Base-by-base conservation (phyloP, 1,284 basidiomycete genomes). In the Microstroma glucosiphilum region DNA sequence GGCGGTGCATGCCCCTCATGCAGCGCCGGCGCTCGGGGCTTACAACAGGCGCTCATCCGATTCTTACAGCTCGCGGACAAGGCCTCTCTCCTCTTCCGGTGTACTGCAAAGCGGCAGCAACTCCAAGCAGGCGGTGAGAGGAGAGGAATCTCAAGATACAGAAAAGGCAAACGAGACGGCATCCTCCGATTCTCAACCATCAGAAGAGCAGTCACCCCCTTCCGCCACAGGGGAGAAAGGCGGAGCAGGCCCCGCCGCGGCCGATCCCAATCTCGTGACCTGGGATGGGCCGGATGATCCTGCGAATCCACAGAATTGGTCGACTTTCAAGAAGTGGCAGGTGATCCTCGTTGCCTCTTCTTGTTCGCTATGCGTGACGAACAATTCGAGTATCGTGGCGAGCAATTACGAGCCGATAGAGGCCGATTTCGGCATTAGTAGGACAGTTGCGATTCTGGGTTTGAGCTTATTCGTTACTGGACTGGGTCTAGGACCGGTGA, bases 371-470 rank as follows among this genome's bases (percentile, higher is more conserved):
- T 69, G 66, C 58, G 71, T 73, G 30, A 75, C 73, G 21, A 62
- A 59, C 59, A 62, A 70, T 11, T 71, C 69, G 2, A 67, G 64
- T 43, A 68, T 75, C 62, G 68, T 71, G 57, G 58, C 63, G 48
- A 67, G 61, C 26, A 46, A 49, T 19, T 88, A 90, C 75, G 73
- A 21, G 15, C 43, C 43, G 43, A 48, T 89, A 53, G 82, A 85
- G 46, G 65, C 72, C 19, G 84, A 87, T 9, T 88, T 90, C 65
- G 80, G 83, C 60, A 83, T 89, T 40, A 82, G 84, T 1, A 82
- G 83, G 40, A 84, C 86, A 65, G 86, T 90, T 66, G 87, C 90
- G 1, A 86, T 89, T 78, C 83, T 91, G 12, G 83, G 84, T 2
- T 83, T 91, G 46, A 88, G 86, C 61, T 74, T 91, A 6, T 92